Evolutionary conservation across 768 basidiomycete genomes (phyloP).

Genomic region (Mycena latifolia): DNA sequence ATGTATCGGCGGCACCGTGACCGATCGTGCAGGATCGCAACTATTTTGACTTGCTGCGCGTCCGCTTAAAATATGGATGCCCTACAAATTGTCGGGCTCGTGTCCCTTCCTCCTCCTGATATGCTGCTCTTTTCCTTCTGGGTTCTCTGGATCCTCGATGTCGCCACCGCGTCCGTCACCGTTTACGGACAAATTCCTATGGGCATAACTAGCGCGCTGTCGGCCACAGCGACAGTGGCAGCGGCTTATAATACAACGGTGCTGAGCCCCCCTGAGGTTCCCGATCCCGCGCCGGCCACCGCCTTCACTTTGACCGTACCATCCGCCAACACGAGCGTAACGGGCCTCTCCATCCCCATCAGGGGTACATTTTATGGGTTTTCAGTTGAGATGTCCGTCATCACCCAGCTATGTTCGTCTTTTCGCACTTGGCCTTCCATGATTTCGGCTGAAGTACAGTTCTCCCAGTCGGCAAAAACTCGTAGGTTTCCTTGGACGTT

Average conservation of each 20-base stretch:
- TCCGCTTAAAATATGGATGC: slow-evolving; percentile 11
- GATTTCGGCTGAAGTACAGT: neutral
- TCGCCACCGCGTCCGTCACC: slow-evolving; percentile 39
- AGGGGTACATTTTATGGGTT: slow-evolving; percentile 60
- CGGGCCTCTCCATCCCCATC: slow-evolving; percentile 44
- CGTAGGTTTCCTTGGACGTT: slow-evolving; percentile 16
- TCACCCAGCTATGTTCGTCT: slow-evolving; percentile 51
- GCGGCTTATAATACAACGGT: slow-evolving; percentile 46
- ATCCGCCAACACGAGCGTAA: slow-evolving; percentile 24
- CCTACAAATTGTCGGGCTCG: neutral
- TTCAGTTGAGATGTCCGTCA: slow-evolving; percentile 58
- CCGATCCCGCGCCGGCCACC: slow-evolving; percentile 37
- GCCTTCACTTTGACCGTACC: slow-evolving; percentile 41
- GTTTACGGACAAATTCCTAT: slow-evolving; percentile 44
- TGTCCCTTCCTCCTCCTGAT: neutral
- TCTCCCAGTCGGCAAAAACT: slow-evolving; percentile 35
- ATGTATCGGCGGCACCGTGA: neutral
- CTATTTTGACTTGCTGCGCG: slow-evolving; percentile 29
- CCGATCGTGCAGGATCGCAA: neutral
- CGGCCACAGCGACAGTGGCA: slow-evolving; percentile 41
- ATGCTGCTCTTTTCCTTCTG: slow-evolving; percentile 22
- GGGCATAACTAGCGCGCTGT: slow-evolving; percentile 37
- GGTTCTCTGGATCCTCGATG: slow-evolving; percentile 19
- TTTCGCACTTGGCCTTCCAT: neutral
- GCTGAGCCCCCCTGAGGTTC: slow-evolving; percentile 43